phyloP scores from a whole-genome alignment of 805 yeast species.

The Ogataea degrootiae region DNA sequence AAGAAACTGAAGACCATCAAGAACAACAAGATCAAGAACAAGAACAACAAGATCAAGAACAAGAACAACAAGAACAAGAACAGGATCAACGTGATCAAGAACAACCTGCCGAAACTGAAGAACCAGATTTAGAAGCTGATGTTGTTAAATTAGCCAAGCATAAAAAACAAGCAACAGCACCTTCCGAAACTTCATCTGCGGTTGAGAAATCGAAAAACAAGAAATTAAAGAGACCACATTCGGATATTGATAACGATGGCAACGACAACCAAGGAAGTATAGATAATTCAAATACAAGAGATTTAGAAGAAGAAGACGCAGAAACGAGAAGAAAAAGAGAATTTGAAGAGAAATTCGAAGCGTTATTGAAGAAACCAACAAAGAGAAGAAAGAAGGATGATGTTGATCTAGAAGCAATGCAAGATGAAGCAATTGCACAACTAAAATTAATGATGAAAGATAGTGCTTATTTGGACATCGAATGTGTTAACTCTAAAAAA shows the following conservation, averaged over 20 bases:
- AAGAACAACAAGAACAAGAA: conserved; percentile 1
- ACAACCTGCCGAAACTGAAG: conserved; percentile 3
- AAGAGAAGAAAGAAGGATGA: conserved; percentile 73
- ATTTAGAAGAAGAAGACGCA: conserved; percentile 5
- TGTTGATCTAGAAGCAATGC: conserved; percentile 91
- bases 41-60: conserved; percentile 3
- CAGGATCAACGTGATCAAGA: conserved; percentile 3
- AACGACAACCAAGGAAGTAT: neutral
- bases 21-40: conserved; percentile 2
- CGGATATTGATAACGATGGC: neutral
- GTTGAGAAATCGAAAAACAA: conserved; percentile 7
- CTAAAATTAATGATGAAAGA: conserved; percentile 86
- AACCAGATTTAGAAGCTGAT: conserved; percentile 8
- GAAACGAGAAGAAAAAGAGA: conserved; percentile 55
- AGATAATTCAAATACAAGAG: neutral
- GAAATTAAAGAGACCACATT: conserved; percentile 10
- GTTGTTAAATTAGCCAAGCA: conserved; percentile 3
- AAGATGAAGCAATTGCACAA: conserved; percentile 81
- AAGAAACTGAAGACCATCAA: neutral
- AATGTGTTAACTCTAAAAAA: conserved; percentile 50
- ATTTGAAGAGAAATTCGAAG: conserved; percentile 77
- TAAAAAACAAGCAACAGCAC: neutral
- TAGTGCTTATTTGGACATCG: conserved; percentile 72
- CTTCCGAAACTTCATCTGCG: neutral
- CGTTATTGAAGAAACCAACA: conserved; percentile 60